phyloP scores from a whole-genome alignment of 2,329 filamentous ascomycete genomes.

The Colletotrichum salicis region DNA sequence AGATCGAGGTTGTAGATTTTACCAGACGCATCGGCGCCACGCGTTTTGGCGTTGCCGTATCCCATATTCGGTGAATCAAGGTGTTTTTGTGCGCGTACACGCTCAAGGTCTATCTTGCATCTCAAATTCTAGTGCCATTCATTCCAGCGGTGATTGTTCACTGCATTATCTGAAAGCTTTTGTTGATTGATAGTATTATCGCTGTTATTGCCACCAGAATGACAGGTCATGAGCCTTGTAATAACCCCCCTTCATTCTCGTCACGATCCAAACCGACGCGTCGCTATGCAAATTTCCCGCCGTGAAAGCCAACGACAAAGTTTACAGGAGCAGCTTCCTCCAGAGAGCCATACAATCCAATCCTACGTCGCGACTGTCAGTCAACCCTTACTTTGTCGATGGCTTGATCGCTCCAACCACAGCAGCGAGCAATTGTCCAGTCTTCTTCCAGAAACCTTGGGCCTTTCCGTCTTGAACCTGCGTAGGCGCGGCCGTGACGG shows the following conservation, averaged over 20 bases:
- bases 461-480: background rate
- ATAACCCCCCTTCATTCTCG: background rate
- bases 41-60: background rate
- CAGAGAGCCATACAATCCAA: background rate
- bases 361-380: background rate
- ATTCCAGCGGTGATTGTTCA: background rate
- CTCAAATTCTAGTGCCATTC: background rate
- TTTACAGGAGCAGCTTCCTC: background rate
- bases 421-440: background rate
- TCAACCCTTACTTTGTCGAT: background rate
- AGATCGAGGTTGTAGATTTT: background rate
- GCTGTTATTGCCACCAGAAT: background rate
- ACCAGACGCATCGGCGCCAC: background rate
- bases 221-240: background rate
- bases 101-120: background rate
- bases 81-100: background rate
- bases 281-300: background rate
- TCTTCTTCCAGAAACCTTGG: background rate
- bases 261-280: background rate
- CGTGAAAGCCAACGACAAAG: background rate
- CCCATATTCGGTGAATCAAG: background rate
- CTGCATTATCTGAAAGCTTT: background rate
- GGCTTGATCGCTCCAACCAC: background rate
- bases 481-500: background rate
- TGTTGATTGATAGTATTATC: background rate